These are phyloP conservation scores for Trichosanthes cucumerina DNA, from an alignment of 306 rosid genomes.

Conservation along the genomic window DNA sequence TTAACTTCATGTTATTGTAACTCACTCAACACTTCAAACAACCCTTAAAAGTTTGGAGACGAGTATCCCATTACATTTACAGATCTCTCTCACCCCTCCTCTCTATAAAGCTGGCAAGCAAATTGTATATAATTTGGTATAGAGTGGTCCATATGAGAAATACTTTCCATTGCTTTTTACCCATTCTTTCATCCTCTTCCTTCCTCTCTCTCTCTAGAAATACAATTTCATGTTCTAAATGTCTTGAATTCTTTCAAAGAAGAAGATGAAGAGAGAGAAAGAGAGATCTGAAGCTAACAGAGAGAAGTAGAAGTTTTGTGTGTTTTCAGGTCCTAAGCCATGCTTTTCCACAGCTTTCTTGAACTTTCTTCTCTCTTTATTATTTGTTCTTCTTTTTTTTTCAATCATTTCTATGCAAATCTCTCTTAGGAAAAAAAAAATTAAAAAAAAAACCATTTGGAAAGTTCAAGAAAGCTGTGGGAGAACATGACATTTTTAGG, in stretches of 20 bases:
- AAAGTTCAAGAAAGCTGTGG: slow-evolving; percentile 27
- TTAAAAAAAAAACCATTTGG: not conserved
- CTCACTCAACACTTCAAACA: too few species aligned
- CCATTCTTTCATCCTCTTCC: not conserved
- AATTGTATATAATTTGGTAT: not conserved
- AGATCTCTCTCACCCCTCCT: not conserved
- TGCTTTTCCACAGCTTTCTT: slow-evolving; percentile 38
- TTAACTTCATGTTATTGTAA: too few species aligned
- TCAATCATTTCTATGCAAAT: not conserved
- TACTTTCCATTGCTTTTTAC: not conserved
- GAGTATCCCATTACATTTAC: not conserved
- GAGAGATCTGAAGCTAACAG: not conserved
- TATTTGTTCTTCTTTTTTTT: not conserved
- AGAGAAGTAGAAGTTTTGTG: not conserved
- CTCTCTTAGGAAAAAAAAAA: not conserved
- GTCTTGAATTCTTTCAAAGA: not conserved
- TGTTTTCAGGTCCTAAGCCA: slow-evolving; percentile 8
- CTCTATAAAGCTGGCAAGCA: slow-evolving; percentile 6
- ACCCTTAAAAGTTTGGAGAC: too few species aligned
- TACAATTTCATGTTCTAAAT: not conserved
- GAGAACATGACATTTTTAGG: slow-evolving; percentile 20
- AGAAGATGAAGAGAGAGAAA: not conserved
- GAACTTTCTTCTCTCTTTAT: slow-evolving; percentile 15
- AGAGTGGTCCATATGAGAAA: slow-evolving; percentile 6
- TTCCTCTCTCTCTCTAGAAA: not conserved